Evolutionary conservation across 73 alveolate genomes (phyloP).

Genomic region (Paramecium primaurelia): DNA sequence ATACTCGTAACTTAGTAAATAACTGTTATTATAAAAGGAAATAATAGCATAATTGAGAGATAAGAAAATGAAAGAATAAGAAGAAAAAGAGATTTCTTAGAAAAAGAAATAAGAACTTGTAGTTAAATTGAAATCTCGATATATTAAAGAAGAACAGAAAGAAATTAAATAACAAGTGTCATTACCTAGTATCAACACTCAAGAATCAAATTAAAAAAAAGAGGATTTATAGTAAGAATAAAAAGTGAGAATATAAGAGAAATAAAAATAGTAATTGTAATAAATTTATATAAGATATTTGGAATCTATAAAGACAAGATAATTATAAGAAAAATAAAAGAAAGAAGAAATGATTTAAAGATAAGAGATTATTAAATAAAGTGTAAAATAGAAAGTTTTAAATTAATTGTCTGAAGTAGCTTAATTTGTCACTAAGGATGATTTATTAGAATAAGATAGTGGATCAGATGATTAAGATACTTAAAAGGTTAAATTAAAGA

Average conservation of each 20-base stretch:
- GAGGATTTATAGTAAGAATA: background rate
- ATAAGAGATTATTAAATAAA: constrained; percentile 10
- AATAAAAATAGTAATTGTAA: background rate
- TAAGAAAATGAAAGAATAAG: constrained; percentile 47
- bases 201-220: constrained; percentile 2
- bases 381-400: constrained; percentile 42
- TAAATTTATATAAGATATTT: background rate
- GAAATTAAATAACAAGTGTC: constrained; percentile 3
- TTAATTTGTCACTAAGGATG: constrained; percentile 13
- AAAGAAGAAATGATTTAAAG: constrained; percentile 47
- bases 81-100: constrained; percentile 37
- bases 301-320: constrained; percentile 20
- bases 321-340: constrained; percentile 23
- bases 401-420: constrained; percentile 43
- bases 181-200: constrained; percentile 30
- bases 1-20: background rate
- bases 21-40: background rate
- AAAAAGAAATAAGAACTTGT: constrained; percentile 7
- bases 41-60: constrained; percentile 37
- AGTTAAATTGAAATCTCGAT: constrained; percentile 50
- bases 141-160: constrained; percentile 12
- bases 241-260: background rate
- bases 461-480: constrained; percentile 39
- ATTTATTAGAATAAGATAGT: constrained; percentile 20
- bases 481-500: background rate